phyloP scores from a whole-genome alignment of 129 eudicot species.

The sunflower (Helianthus annuus) region DNA sequence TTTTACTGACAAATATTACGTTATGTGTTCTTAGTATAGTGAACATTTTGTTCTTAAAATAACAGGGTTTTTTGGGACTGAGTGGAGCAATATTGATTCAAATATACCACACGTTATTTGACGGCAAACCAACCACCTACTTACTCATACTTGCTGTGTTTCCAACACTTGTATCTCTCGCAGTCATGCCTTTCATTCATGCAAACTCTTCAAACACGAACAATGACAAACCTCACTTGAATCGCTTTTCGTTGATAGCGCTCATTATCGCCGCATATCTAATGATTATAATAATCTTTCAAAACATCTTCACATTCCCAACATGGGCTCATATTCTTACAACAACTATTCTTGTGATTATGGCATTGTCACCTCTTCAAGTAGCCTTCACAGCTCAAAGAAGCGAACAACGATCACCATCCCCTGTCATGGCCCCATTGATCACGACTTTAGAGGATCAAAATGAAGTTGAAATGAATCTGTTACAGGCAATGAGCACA shows the following conservation, averaged over 20 bases:
- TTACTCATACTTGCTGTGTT: constrained; percentile 70
- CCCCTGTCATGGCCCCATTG: constrained; percentile 34
- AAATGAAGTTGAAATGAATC: constrained; percentile 49
- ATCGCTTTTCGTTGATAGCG: constrained; percentile 55
- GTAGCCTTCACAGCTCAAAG: constrained; percentile 55
- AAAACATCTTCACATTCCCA: constrained; percentile 56
- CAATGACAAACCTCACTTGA: constrained; percentile 52
- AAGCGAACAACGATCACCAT: constrained; percentile 11
- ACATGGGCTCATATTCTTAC: constrained; percentile 44
- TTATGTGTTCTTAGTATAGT: too few species aligned
- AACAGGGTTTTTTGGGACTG: constrained; percentile 91
- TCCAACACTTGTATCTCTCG: constrained; percentile 54
- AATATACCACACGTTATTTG: too few species aligned
- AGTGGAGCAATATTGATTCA: constrained; percentile 79
- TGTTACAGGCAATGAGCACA: constrained; percentile 58
- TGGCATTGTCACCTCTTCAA: constrained; percentile 59
- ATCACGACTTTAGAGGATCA: constrained; percentile 19
- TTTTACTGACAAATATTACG: too few species aligned
- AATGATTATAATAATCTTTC: constrained; percentile 54
- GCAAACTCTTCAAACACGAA: constrained; percentile 28
- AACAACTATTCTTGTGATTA: constrained; percentile 37
- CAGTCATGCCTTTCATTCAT: constrained; percentile 69
- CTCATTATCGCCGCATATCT: constrained; percentile 59
- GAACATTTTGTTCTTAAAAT: background rate
- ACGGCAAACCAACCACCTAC: constrained; percentile 60